Conservation (phyloP, 177 flowering plant species). For the Vitis hybrid region DNA sequence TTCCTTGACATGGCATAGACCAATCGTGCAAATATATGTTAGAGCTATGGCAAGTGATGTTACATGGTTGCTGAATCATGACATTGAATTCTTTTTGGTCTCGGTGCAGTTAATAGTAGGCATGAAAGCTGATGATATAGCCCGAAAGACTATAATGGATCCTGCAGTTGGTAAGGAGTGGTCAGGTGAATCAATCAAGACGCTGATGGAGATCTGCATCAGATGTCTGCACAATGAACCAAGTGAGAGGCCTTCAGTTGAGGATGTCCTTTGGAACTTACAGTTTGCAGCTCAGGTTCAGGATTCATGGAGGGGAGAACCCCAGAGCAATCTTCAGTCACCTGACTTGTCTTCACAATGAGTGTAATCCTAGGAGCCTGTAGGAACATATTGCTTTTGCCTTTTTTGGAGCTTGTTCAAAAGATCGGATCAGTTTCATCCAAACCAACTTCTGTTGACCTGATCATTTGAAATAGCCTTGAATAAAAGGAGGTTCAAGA, state of each 20-base stretch:
- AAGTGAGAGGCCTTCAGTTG: slow-evolving; percentile 30
- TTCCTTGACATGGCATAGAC: no score
- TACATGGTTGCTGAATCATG: not conserved
- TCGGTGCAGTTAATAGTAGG: slow-evolving; percentile 27
- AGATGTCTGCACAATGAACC: slow-evolving; percentile 24
- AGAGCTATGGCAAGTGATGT: not conserved
- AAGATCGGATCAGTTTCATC: no score
- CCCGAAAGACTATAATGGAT: slow-evolving; percentile 27
- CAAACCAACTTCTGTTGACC: no score
- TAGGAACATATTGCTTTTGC: no score
- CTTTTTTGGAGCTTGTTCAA: no score
- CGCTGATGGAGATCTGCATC: slow-evolving; percentile 31
- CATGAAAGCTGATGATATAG: slow-evolving; percentile 15
- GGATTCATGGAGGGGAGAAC: slow-evolving; percentile 14
- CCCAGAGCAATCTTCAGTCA: not conserved
- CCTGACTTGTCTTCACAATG: no score
- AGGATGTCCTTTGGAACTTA: slow-evolving; percentile 38
- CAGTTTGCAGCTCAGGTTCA: slow-evolving; percentile 39
- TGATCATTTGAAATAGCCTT: no score
- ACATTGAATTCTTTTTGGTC: not conserved
- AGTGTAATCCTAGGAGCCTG: no score
- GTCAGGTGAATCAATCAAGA: slow-evolving; percentile 29
- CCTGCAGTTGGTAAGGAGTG: slow-evolving; percentile 25
- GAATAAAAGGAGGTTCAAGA: no score
- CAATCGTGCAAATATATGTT: no score